Evolutionary conservation across 106 monocot species (phyloP), one percentile per base, ranked within the genome.

Genomic region (Apostasia shenzhenica): DNA sequence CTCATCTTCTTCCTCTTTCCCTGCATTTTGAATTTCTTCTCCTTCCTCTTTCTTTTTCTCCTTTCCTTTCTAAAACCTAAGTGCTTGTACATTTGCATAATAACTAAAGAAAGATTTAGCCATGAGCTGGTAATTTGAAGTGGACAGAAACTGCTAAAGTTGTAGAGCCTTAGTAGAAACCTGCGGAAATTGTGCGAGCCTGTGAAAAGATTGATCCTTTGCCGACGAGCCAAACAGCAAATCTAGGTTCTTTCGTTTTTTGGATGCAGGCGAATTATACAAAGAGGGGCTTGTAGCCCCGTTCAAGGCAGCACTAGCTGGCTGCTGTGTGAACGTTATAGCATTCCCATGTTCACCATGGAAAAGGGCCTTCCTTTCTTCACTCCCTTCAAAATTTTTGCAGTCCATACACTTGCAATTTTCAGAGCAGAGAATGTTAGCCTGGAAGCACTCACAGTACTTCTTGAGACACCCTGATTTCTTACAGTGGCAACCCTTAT

Each of bases 391-490:
- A 70, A 87, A 94, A 57, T 94, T 94, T 70, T 86, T 90, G 76
- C 94, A 94, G 57, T 94, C 94, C 56, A 82, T 75, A 74, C 94
- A 94, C 66, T 87, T 94, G 57, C 94, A 94, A 72, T 94, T 94
- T 57, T 94, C 94, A 54, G 94, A 94, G 68, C 94, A 94, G 26
- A 94, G 84, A 64, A 94, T 90, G 53, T 86, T 86, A 14, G 93
- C 93, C 68, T 95, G 95, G 64, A 86, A 95, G 77, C 95, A 95
- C 69, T 95, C 95, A 72, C 95, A 95, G 48, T 95, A 95, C 68
- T 91, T 95, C 73, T 95, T 95, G 12, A 95, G 82, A 69, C 95
- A 95, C 5, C 91, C 85, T 55, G 94, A 90, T 63, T 94, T 94
- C 86, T 90, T 94, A 74, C 94, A 94, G 54, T 94, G 81, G 69